Conservation (phyloP, 2,329 filamentous ascomycete genomes). For the Truncatella angustata region DNA sequence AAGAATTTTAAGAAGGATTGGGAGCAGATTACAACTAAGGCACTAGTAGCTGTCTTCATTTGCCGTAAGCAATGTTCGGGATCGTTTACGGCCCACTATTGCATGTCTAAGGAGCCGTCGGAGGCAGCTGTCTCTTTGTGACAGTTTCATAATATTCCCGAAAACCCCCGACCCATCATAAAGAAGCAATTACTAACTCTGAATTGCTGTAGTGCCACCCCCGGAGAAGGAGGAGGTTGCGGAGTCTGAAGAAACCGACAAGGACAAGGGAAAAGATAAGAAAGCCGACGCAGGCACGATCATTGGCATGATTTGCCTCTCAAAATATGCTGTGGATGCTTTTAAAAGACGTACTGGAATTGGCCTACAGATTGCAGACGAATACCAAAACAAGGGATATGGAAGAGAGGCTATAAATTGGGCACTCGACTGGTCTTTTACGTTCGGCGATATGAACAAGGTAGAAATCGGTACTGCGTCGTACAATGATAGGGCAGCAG, state of each 20-base stretch:
- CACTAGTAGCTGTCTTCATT: slow-evolving; percentile 18
- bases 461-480: slow-evolving; percentile 37
- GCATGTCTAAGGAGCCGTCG: no score
- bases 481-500: slow-evolving; percentile 40
- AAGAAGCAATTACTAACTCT: no score
- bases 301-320: not conserved
- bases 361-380: slow-evolving; percentile 32
- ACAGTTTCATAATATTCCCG: no score
- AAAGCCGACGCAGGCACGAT: not conserved
- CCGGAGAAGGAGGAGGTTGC: not conserved
- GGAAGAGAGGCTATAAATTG: slow-evolving; percentile 46
- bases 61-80: no score
- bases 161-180: no score
- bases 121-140: no score
- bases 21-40: slow-evolving; percentile 8
- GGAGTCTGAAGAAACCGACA: not conserved
- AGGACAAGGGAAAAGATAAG: not conserved
- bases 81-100: no score
- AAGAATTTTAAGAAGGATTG: slow-evolving; percentile 13
- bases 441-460: slow-evolving; percentile 40
- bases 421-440: slow-evolving; percentile 45
- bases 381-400: slow-evolving; percentile 39
- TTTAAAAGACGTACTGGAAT: slow-evolving; percentile 19
- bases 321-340: not conserved
- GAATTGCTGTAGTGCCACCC: no score